Base-by-base conservation (phyloP, 2,329 filamentous ascomycete genomes). In the Aspergillus quadricinctus region DNA sequence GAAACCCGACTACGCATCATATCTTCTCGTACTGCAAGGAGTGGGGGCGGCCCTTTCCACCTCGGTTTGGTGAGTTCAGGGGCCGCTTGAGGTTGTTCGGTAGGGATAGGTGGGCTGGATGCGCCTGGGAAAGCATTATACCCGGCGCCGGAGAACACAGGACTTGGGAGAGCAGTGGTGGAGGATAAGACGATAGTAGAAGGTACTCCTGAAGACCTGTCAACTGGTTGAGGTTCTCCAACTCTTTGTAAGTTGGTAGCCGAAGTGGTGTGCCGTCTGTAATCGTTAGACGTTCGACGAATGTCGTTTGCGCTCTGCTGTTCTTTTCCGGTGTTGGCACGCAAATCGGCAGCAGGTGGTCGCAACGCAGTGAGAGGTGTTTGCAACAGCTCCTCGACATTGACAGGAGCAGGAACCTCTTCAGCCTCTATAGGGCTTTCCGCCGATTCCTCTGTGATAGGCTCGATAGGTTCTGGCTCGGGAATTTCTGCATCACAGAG, bases 401-500 rank as follows among this genome's bases (percentile, higher is more conserved):
- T 78, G 19, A 91, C 80, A 1, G 88, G 88, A 3, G 78, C 84
- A 19, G 83, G 74, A 4, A 73, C 66, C 65, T 92, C 87, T 50
- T 75, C 66, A 25, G 64, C 64, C 10, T 63, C 60, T 3, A 56
- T 54, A 2, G 53, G 23, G 11, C 68, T 64, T 29, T 77, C 71
- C 9, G 74, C 64, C 37, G 67, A 53, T 6, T 71, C 68, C 19
- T 68, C 62, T 60, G 75, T 60, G 8, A 69, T 61, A 4, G 65
- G 71, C 60, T 80, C 67, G 69, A 80, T 61, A 3, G 84, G 68
- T 25, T 82, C 78, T 11, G 89, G 71, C 1, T 85, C 81, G 1
- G 91, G 91, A 4, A 78, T 76, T 17, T 97, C 92, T 6, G 93
- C 92, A 45, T 83, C 78, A 60, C 86, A 85, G 10, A 96, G 80